These are phyloP conservation scores for Magnusiomyces tetraspermus DNA, from an alignment of 1,139 yeast genomes.

Conservation along the genomic window DNA sequence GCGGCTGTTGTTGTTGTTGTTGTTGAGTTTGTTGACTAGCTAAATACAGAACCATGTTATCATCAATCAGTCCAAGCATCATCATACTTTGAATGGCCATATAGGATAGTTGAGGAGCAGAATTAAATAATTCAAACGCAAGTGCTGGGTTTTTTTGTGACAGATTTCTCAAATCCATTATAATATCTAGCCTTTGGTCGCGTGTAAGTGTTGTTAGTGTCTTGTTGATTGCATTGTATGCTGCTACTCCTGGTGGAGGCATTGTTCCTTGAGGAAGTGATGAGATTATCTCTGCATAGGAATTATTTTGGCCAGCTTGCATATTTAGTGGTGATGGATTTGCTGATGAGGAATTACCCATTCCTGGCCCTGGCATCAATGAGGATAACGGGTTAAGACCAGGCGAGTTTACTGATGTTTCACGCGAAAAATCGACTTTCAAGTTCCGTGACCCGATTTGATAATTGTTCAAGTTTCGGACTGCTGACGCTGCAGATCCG, in stretches of 20 bases:
- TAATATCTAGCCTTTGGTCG: conserved; percentile 42
- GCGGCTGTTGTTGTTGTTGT: conserved; percentile 10
- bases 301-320: not conserved
- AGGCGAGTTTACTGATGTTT: conserved; percentile 17
- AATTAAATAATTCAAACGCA: conserved; percentile 51
- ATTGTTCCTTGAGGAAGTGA: conserved; percentile 28
- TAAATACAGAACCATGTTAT: conserved; percentile 39
- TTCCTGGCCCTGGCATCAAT: not conserved
- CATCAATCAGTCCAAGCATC: conserved; percentile 43
- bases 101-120: conserved; percentile 74
- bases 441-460: conserved; percentile 62
- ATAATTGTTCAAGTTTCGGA: conserved; percentile 75
- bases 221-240: conserved; percentile 50
- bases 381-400: not conserved
- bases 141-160: conserved; percentile 50
- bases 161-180: conserved; percentile 60
- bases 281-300: conserved; percentile 20
- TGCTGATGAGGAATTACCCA: not conserved
- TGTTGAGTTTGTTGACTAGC: conserved; percentile 17
- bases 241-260: conserved; percentile 42
- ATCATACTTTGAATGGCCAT: conserved; percentile 72
- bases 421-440: conserved; percentile 59
- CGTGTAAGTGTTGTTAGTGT: conserved; percentile 47
- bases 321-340: not conserved
- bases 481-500: conserved; percentile 87